Conservation (phyloP, 345 rosid species). For the Lumnitzera littorea region DNA sequence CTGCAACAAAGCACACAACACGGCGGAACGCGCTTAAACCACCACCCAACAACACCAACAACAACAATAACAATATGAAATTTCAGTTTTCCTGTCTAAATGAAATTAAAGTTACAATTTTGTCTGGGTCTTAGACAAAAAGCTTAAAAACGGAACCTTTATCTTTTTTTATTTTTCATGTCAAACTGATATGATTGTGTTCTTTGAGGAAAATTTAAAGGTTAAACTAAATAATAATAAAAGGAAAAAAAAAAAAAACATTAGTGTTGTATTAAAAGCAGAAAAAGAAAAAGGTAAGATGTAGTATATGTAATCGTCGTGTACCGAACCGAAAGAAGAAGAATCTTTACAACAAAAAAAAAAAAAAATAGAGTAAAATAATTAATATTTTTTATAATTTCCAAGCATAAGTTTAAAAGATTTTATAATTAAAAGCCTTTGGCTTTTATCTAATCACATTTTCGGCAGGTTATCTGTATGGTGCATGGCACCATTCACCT, state of each 20-base stretch:
- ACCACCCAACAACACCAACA: too few relatives aligned
- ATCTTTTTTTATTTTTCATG: slow-evolving; percentile 13
- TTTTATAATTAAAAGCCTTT: too few relatives aligned
- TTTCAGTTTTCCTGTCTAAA: neutral
- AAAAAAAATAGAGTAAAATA: slow-evolving; percentile 8
- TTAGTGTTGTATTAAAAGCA: slow-evolving; percentile 6
- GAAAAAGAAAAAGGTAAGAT: slow-evolving; percentile 3
- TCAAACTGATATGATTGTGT: slow-evolving; percentile 26
- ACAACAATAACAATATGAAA: too few relatives aligned
- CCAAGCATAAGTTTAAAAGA: too few relatives aligned
- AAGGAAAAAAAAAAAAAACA: slow-evolving; percentile 3
- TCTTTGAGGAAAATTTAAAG: slow-evolving; percentile 17
- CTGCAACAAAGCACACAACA: too few relatives aligned
- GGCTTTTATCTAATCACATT: too few relatives aligned
- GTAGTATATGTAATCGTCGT: slow-evolving; percentile 11
- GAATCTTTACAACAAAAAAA: slow-evolving; percentile 30
- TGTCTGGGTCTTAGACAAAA: slow-evolving; percentile 8
- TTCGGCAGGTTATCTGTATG: too few relatives aligned
- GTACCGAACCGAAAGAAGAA: slow-evolving; percentile 15
- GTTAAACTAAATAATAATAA: neutral
- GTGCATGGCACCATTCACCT: too few relatives aligned
- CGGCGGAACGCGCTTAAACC: too few relatives aligned
- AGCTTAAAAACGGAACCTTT: slow-evolving; percentile 14
- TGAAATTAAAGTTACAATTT: neutral
- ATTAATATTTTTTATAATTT: neutral